A percentile compares a stretch with the other conserved stretches of the same genome.
Evolutionary conservation across 1,284 basidiomycete species (phyloP).

Genomic region (Stygiomarasmius scandens): DNA sequence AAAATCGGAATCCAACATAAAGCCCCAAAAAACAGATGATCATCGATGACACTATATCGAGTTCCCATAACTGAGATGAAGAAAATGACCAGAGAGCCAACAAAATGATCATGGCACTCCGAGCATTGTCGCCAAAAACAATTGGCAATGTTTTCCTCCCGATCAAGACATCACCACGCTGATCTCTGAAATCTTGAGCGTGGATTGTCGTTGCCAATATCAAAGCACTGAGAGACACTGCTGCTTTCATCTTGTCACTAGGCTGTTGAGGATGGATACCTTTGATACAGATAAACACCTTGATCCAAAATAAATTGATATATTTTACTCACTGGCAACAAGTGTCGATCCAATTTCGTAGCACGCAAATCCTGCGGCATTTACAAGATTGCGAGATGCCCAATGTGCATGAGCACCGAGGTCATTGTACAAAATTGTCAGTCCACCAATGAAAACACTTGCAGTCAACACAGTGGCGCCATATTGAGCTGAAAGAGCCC

Average conservation of each 20-base stretch:
- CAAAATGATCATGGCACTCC: slow-evolving; percentile 14
- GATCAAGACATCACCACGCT: slow-evolving; percentile 32
- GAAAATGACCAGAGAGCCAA: slow-evolving; percentile 23
- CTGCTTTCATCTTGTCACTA: slow-evolving; percentile 16
- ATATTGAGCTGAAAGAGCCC: slow-evolving; percentile 15
- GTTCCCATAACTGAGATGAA: slow-evolving; percentile 7
- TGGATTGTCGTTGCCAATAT: slow-evolving; percentile 38
- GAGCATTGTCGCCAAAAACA: slow-evolving; percentile 30
- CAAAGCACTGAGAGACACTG: slow-evolving; percentile 29
- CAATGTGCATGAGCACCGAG: slow-evolving; percentile 2
- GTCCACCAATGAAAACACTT: not conserved
- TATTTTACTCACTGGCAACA: slow-evolving; percentile 7
- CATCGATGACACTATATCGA: not conserved
- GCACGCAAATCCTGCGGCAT: slow-evolving; percentile 4
- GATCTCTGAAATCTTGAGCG: slow-evolving; percentile 42
- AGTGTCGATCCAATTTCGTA: slow-evolving; percentile 14
- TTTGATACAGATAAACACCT: not conserved
- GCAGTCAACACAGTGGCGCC: slow-evolving; percentile 11
- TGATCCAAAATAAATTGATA: not conserved
- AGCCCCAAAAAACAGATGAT: not conserved
- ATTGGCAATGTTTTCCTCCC: slow-evolving; percentile 40
- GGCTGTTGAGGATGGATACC: not conserved
- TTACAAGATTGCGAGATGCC: slow-evolving; percentile 2
- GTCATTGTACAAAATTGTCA: slow-evolving; percentile 10
- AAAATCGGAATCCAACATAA: slow-evolving; percentile 5